Percentiles rank a stretch among this genome's conserved stretches.
phyloP scores from a whole-genome alignment of 345 rosid species.

The Brassica carinata region DNA sequence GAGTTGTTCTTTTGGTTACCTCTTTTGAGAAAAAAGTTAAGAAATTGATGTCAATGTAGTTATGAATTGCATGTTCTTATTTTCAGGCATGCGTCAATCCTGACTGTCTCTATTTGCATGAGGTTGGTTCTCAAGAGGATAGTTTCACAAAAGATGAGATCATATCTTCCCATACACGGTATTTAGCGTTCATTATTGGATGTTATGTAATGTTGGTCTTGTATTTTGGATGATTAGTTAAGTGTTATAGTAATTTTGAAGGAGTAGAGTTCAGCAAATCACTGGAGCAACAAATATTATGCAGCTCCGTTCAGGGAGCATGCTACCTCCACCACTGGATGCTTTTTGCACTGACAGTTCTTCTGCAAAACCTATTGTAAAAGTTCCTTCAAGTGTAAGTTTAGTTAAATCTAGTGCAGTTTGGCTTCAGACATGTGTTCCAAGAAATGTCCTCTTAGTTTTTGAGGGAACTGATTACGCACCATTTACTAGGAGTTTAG shows the following conservation, averaged over 20 bases:
- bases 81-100: slow-evolving; percentile 69
- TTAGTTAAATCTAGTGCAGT: not conserved
- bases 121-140: slow-evolving; percentile 71
- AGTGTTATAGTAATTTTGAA: slow-evolving; percentile 43
- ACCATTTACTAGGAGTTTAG: not conserved
- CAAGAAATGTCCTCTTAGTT: too few species aligned
- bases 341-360: slow-evolving; percentile 51
- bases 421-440: not conserved
- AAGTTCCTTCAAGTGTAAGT: slow-evolving; percentile 62
- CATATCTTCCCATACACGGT: slow-evolving; percentile 67
- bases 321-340: slow-evolving; percentile 76
- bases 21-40: not conserved
- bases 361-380: slow-evolving; percentile 55
- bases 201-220: slow-evolving; percentile 25
- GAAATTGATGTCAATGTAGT: slow-evolving; percentile 2
- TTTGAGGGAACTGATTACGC: not conserved
- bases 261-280: slow-evolving; percentile 82
- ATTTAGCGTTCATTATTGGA: not conserved
- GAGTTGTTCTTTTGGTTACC: not conserved
- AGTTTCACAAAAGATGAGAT: slow-evolving; percentile 76
- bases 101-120: slow-evolving; percentile 80
- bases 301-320: slow-evolving; percentile 63
- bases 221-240: slow-evolving; percentile 43
- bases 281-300: slow-evolving; percentile 55
- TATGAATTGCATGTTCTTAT: slow-evolving; percentile 31